These are phyloP conservation scores for Centaurea solstitialis DNA, from an alignment of 129 eudicot species.

Conservation along the genomic window DNA sequence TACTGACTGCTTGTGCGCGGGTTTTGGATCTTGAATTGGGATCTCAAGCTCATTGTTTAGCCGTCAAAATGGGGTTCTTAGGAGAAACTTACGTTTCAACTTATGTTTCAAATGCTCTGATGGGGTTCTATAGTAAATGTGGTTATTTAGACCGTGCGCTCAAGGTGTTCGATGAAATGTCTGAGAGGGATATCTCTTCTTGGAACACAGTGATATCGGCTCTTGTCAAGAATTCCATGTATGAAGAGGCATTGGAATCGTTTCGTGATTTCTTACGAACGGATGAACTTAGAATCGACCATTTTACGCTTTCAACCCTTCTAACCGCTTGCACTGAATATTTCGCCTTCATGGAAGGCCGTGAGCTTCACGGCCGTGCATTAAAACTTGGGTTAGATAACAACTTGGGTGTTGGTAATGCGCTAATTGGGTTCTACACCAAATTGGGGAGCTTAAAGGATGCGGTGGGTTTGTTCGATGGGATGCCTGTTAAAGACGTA, in stretches of 20 bases:
- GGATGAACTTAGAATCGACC: constrained; percentile 45
- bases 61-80: constrained; percentile 54
- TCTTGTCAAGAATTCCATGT: constrained; percentile 49
- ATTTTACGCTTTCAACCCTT: constrained; percentile 66
- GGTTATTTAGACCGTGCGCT: constrained; percentile 53
- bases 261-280: constrained; percentile 44
- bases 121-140: constrained; percentile 74
- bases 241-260: constrained; percentile 52
- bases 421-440: constrained; percentile 74
- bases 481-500: constrained; percentile 62
- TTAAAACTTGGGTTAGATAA: constrained; percentile 50
- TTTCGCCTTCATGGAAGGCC: constrained; percentile 41
- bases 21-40: constrained; percentile 57
- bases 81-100: constrained; percentile 49
- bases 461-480: constrained; percentile 52
- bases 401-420: constrained; percentile 73
- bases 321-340: constrained; percentile 57
- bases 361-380: constrained; percentile 60
- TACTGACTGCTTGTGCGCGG: constrained; percentile 78
- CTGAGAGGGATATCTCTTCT: constrained; percentile 53
- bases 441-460: constrained; percentile 57
- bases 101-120: constrained; percentile 67
- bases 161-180: constrained; percentile 68
- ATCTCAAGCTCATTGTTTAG: constrained; percentile 58
- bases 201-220: constrained; percentile 83